Evolutionary conservation across 441 rosid species (phyloP), one percentile per base, ranked within the genome.

Genomic region (Aquilaria agallochum): DNA sequence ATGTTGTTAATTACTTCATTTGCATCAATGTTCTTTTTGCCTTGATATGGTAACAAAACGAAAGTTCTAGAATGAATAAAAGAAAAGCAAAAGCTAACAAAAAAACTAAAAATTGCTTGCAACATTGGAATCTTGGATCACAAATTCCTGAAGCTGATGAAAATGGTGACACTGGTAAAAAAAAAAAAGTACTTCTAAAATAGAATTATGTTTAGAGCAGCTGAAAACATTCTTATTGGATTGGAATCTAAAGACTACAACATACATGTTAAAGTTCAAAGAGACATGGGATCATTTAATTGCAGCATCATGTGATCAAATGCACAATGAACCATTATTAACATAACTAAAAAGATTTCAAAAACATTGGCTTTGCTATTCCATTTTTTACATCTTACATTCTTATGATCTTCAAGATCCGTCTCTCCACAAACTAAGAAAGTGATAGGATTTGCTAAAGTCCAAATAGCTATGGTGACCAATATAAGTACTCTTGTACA

Each of bases 21-120:
- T 85, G 84, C 97, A 91, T 89, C 85, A 87, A 69, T 46, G 89
- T 85, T 57, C 88, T 93, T 68, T 85, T 93, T 27, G 96, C 97
- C 83, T 82, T 90, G 58, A 90, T 69, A 97, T 93, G 78, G 48
- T 61, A 58, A 5, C 62, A 66, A 59, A 44, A 42, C 40, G 33
- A 70, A 27, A 12, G 13, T 59, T 31, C 50, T 15, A 9, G 58
- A 15, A 15, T 27, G 52, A 30, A 34, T 44, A 14, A 66, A 52
- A 52, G 9, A 1, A 1, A 49, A 27, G 33, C 53, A 32, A 34
- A 42, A 44, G 11, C 20, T 20, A 20, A 55, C 20, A 53, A 44
- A 20, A 20, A 60, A 54, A 50, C 56, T 60, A 34, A 20, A 8
- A 32, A 60, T 53, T 20, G 30, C 65, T 15, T 44, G 32, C 44